Base-by-base conservation (phyloP, 441 rosid genomes). In the Gossypium laxum region DNA sequence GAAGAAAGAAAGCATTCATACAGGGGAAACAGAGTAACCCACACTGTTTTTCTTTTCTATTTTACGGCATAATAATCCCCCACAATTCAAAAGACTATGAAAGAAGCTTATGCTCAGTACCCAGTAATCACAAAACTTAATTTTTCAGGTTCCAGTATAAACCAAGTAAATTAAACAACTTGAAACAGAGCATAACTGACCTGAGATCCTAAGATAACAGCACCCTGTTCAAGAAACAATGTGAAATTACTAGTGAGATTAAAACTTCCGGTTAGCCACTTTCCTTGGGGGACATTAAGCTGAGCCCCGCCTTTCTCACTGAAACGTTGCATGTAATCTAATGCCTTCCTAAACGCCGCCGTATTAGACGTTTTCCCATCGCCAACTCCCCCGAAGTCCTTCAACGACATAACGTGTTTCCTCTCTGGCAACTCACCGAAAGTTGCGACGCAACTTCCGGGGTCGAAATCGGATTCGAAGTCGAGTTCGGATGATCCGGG, bases 181-280 rank as follows among this genome's bases (percentile, higher is more conserved):
- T 8, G 43, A 24, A 71, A 14, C 18, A 71, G 12, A 14, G 15
- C 30, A 47, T 32, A 19, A 18, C 58, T n/a, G 18, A 90, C 98
- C 96, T 84, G 85, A 70, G 97, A 91, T 74, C 91, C 97, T 75
- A 91, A 74, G 72, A 93, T 84, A 15, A 88, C 77, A 48, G 98
- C 96, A 7, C 89, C 96, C 8, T 72, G 80, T 50, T 90, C 83
- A 14, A 93, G 92, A 32, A 87, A 93, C 73, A 93, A 83, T 48
- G 93, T 91, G 84, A 93, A 87, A 76, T 90, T 86, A 71, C 92
- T 89, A 71, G 97, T 91, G 73, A 89, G 86, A 75, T 93, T 90
- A 74, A 93, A 91, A 81, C 89, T 89, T 30, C 97, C 98, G 0
- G 98, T 86, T 24, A 93, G 77, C 95, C 95, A 94, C 71, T 76